These are phyloP conservation scores for Pezicula rhizophila DNA, from an alignment of 2,329 filamentous ascomycete species.

Conservation along the genomic window DNA sequence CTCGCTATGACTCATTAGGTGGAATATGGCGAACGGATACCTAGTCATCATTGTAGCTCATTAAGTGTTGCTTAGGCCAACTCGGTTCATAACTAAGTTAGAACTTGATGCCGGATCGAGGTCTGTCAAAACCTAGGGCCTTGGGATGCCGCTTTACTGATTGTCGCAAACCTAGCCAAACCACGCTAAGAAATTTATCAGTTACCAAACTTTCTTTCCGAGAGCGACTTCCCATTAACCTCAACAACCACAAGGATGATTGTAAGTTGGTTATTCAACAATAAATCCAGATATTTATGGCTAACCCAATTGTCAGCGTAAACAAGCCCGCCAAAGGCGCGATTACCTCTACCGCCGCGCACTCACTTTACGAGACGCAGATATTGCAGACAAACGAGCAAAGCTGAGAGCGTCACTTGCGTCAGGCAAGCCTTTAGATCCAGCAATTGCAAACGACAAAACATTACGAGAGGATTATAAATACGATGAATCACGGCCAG, in stretches of 20 bases:
- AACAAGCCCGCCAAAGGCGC: conserved; percentile 71
- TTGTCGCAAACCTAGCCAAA: too few species aligned
- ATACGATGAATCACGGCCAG: conserved; percentile 79
- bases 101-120: too few species aligned
- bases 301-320: conserved; percentile 38
- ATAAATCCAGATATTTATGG: background rate
- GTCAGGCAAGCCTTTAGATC: conserved; percentile 79
- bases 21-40: too few species aligned
- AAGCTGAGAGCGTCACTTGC: conserved; percentile 82
- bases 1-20: too few species aligned
- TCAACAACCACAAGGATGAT: conserved; percentile 16
- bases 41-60: too few species aligned
- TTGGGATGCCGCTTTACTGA: too few species aligned
- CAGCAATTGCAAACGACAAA: conserved; percentile 81
- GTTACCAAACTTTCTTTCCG: background rate
- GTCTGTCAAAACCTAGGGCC: conserved; percentile 4
- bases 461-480: conserved; percentile 79
- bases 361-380: conserved; percentile 80
- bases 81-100: too few species aligned
- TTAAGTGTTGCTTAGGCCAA: too few species aligned
- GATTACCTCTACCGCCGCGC: conserved; percentile 91
- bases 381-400: conserved; percentile 85
- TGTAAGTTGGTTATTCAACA: conserved; percentile 15
- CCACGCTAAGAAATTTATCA: conserved; percentile 15
- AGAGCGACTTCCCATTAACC: too few species aligned